phyloP scores from a whole-genome alignment of 108 stramenopile genomes.

The Fragilaria radians region DNA sequence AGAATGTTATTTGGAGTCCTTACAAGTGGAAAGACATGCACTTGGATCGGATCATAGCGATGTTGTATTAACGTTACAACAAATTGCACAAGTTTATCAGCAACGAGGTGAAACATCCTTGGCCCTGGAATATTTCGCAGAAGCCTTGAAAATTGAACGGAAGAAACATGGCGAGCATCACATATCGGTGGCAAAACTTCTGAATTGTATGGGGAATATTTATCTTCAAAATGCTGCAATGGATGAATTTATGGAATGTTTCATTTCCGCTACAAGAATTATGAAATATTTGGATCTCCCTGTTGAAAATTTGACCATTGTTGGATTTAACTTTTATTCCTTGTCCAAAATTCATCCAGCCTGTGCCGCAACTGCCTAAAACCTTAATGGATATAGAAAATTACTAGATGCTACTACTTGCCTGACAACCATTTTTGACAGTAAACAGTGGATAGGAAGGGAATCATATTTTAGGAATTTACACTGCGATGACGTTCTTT shows the following conservation, averaged over 20 bases:
- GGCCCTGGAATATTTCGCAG: slow-evolving; percentile 41
- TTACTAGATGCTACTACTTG: no score
- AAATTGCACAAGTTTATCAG: slow-evolving; percentile 46
- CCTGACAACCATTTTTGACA: no score
- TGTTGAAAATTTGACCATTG: slow-evolving; percentile 29
- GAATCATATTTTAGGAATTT: no score
- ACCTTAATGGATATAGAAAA: no score
- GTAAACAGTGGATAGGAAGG: no score
- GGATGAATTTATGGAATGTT: slow-evolving; percentile 48
- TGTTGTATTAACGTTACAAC: slow-evolving; percentile 42
- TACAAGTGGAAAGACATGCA: slow-evolving; percentile 41
- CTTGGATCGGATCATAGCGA: slow-evolving; percentile 41
- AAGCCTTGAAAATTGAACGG: slow-evolving; percentile 44
- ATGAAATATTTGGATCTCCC: slow-evolving; percentile 13
- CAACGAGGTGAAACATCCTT: slow-evolving; percentile 39
- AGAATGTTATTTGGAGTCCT: slow-evolving; percentile 36
- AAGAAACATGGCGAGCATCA: slow-evolving; percentile 12
- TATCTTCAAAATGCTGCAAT: slow-evolving; percentile 39
- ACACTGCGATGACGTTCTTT: no score
- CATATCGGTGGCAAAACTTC: slow-evolving; percentile 23
- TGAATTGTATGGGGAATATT: slow-evolving; percentile 60
- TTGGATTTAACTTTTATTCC: slow-evolving; percentile 52
- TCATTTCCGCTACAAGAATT: slow-evolving; percentile 48
- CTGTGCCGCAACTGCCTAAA: slow-evolving; percentile 40
- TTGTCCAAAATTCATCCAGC: slow-evolving; percentile 37